Evolutionary conservation across 2,329 filamentous ascomycete genomes (phyloP), one percentile per base, ranked within the genome.

Genomic region (Ustulina deusta): DNA sequence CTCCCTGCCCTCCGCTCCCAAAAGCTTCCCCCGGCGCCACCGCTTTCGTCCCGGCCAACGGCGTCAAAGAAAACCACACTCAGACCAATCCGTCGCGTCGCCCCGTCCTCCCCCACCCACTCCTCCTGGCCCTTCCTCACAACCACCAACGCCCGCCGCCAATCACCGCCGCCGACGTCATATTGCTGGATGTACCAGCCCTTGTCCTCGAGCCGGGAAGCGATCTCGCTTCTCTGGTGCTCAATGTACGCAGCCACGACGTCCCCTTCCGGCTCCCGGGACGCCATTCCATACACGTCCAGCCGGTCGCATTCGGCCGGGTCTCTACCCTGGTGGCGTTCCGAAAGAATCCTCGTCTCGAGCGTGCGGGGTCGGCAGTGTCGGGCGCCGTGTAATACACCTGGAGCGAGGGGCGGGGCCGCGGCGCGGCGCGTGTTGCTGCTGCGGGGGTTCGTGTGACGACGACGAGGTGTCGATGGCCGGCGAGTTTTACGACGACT

Each of bases 371-470:
- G 29, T 62, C 22, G 36, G 20, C 59, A n/a, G 48, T 17, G 48
- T 62, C 59, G 59, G 59, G 27, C 22, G 48, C 59, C 59, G 59
- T 62, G 49, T 62, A 62, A 27, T 62, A 62, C 22, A 62, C 20
- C 48, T 62, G 59, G 40, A 46, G 48, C 15, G 59, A 62, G 9
- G 32, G 15, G 59, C 59, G 59, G 6, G 59, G 59, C 6, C 59
- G 59, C 25, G 59, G 59, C 29, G 29, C 13, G 59, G 59, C 29
- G 29, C 13, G 17, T 52, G 27, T 7, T 34, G n/a, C 49, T 51
- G 22, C 32, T 60, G 57, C 34, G 69, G 71, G 17, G 55, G 55
- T 3, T 59, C 59, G 34, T 78, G 77, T 63, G 60, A 75, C 44
- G 29, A 46, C 6, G 68, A 60, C 48, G 62, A 63, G 51, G 42